These are phyloP conservation scores for Kodamaea plutei DNA, from an alignment of 1,139 yeast genomes.

Conservation along the genomic window DNA sequence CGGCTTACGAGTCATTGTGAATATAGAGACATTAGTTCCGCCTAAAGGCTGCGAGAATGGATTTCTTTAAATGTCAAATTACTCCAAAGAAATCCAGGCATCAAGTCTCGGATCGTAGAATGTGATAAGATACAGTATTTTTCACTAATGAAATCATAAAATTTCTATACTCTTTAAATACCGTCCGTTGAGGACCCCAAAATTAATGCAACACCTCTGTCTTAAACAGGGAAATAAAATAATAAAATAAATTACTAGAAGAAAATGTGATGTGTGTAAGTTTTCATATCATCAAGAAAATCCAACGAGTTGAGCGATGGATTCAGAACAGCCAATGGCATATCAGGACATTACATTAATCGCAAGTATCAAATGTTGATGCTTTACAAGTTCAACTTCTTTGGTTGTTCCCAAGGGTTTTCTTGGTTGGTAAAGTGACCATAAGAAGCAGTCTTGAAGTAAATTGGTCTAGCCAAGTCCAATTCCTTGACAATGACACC, in stretches of 20 bases:
- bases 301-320: constrained; percentile 55
- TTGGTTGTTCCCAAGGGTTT: constrained; percentile 98
- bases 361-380: constrained; percentile 32
- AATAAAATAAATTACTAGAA: constrained; percentile 14
- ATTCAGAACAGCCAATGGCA: constrained; percentile 10
- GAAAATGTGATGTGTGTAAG: constrained; percentile 11
- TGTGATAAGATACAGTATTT: neutral
- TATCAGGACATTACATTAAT: constrained; percentile 46
- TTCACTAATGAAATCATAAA: constrained; percentile 4
- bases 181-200: constrained; percentile 55
- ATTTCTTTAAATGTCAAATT: no score
- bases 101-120: no score
- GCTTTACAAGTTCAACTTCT: constrained; percentile 68
- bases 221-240: constrained; percentile 14
- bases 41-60: no score
- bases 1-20: no score
- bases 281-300: constrained; percentile 12
- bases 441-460: constrained; percentile 97
- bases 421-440: constrained; percentile 99
- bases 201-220: constrained; percentile 46
- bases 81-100: no score
- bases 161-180: constrained; percentile 12
- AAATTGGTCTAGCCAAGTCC: constrained; percentile 97
- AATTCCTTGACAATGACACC: constrained; percentile 97
- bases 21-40: no score